Evolutionary conservation across 176 grass and related monocot genomes (phyloP), one percentile per base, ranked within the genome.

Genomic region (Aegilops umbellulata): DNA sequence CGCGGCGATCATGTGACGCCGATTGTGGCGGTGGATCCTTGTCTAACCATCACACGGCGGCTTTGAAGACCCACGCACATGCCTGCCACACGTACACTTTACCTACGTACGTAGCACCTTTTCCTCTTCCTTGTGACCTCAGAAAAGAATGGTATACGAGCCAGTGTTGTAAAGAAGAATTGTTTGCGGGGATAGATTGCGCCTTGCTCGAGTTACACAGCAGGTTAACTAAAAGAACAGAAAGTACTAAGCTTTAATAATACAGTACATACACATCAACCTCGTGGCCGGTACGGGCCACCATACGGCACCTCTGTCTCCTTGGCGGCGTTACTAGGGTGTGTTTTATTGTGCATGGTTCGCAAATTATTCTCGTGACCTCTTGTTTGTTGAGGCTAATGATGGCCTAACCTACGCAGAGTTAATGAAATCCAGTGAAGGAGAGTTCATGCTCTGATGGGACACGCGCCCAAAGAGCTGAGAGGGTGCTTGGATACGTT

Each of bases 11-110:
- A 41, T 69, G 74, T 29, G 83, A 78, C 25, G 72, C 55, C 6
- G 2, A 36, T 10, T 1, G 34, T n/a, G 55, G 60, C 27, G 31
- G 32, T 72, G 42, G 66, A 86, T 86, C 67, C 77, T 86, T 86
- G 76, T 80, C 26, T 57, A 71, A 46, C 35, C 34, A 80, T 73
- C 19, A 29, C 85, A 53, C 84, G 35, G 55, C 84, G 34, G 57
- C 64, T 81, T 53, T 20, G 5, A 63, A 81, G 77, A 53, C 68
- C 84, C 67, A 81, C 27, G 44, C 66, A 78, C 77, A 32, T 65
- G 74, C 44, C 49, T 7, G 49, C 49, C 19, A 34, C 27, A 35
- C 29, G 9, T 24, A 55, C 8, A 26, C n/a, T n/a, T n/a, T n/a
- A n/a, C n/a, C n/a, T n/a, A n/a, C n/a, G n/a, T n/a, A n/a, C n/a